Conservation (phyloP, 306 rosid species). For the Glycine latifolia region DNA sequence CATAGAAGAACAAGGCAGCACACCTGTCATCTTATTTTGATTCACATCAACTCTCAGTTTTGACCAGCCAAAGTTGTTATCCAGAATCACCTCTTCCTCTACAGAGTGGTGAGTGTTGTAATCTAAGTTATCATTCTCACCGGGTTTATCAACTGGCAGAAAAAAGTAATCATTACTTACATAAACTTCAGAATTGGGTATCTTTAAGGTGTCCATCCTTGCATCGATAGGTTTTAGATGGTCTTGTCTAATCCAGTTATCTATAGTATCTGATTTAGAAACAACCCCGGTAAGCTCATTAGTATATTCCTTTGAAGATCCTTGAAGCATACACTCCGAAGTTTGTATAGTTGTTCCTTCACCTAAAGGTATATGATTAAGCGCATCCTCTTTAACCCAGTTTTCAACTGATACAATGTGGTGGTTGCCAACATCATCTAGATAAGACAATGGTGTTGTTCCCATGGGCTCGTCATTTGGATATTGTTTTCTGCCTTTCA, state of each 20-base stretch:
- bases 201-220: conserved; percentile 47
- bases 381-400: conserved; percentile 52
- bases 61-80: conserved; percentile 51
- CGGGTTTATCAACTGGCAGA: conserved; percentile 51
- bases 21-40: conserved; percentile 46
- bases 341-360: conserved; percentile 52
- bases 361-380: conserved; percentile 45
- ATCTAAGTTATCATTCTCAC: conserved; percentile 52
- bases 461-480: conserved; percentile 53
- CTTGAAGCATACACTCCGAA: conserved; percentile 56
- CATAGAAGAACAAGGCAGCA: conserved; percentile 52
- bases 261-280: conserved; percentile 54
- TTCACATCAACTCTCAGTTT: conserved; percentile 47
- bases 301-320: conserved; percentile 54
- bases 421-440: conserved; percentile 54
- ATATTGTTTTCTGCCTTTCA: conserved; percentile 36
- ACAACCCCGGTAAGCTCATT: conserved; percentile 49
- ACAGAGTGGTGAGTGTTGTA: conserved; percentile 39
- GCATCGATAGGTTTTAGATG: conserved; percentile 65
- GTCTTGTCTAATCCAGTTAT: conserved; percentile 54
- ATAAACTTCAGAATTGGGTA: conserved; percentile 52
- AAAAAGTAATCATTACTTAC: conserved; percentile 50
- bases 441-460: conserved; percentile 46
- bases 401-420: conserved; percentile 50
- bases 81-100: conserved; percentile 59